Evolutionary conservation across 495 filamentous ascomycete genomes (phyloP), one percentile per base, ranked within the genome.

Genomic region (Diplogelasinospora grovesii): DNA sequence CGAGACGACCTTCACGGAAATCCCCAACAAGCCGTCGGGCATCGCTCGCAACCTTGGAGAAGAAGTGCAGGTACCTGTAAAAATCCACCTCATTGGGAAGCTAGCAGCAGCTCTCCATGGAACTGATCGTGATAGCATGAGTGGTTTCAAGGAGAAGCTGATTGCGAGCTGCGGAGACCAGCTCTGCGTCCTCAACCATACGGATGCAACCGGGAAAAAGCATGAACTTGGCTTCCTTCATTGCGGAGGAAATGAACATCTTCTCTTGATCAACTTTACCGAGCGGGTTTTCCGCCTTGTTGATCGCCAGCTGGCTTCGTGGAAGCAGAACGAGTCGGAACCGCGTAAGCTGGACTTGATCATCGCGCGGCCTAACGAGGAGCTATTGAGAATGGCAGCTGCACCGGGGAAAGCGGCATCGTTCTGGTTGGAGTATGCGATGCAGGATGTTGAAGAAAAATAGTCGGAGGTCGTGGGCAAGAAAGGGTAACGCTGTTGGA

Each of bases 241-340:
- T 25, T 40, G 30, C 29, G 36, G 22, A 16, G 39, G 29, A 1
- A 29, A 22, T 9, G 9, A 35, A 1, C 20, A 14, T 43, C 51
- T 55, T 35, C 22, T 48, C 27, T 39, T 55, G 29, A 32, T 52
- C 15, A 39, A 55, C 14, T 52, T 55, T 39, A 16, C 10, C 1
- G 7, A 16, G 20, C 14, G 45, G 14, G 8, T 8, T 4, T 21
- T 55, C 8, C 20, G 44, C 18, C 5, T 48, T 4, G 45, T 49
- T 2, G 48, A 46, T 7, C 31, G 46, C 20, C 2, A 30, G 22
- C 20, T 54, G 22, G 42, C 43, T 25, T 21, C 16, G 11, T 25
- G 26, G 44, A 15, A 16, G 38, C 18, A 6, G n/a, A 34, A 48
- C 23, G 16, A 11, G 21, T 9, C 6, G 0, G 36, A 40, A 6